A percentile compares a stretch with the other conserved stretches of the same genome.
phyloP scores from a whole-genome alignment of 768 basidiomycete genomes.

The Leccinellum luteum region DNA sequence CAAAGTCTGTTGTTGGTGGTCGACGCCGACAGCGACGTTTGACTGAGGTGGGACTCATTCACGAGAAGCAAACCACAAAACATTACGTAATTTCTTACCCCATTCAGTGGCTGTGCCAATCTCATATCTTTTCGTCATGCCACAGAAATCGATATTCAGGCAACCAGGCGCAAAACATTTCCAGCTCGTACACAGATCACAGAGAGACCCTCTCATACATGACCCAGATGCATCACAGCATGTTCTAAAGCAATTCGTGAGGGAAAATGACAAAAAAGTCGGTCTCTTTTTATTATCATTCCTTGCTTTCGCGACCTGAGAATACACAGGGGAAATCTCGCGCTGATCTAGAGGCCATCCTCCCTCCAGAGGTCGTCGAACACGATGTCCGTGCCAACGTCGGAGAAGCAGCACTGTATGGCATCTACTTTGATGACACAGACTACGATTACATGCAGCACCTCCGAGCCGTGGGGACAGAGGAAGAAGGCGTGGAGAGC shows the following conservation, averaged over 20 bases:
- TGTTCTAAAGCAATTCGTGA: constrained; percentile 82
- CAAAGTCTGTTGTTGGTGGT: constrained; percentile 18
- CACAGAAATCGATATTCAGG: constrained; percentile 84
- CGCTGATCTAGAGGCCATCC: constrained; percentile 67
- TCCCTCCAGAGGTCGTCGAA: constrained; percentile 47
- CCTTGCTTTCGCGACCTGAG: constrained; percentile 15
- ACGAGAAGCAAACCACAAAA: constrained; percentile 21
- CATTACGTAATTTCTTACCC: constrained; percentile 29
- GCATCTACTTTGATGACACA: constrained; percentile 92
- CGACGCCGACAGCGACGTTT: constrained; percentile 17
- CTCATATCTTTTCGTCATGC: constrained; percentile 43
- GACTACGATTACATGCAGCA: constrained; percentile 99
- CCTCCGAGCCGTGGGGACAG: constrained; percentile 70
- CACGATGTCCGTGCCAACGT: constrained; percentile 53
- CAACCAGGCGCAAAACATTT: constrained; percentile 90
- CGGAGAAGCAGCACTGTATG: constrained; percentile 88
- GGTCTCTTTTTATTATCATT: background rate
- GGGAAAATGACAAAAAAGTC: constrained; percentile 71
- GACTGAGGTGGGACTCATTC: constrained; percentile 23
- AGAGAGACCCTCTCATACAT: constrained; percentile 92
- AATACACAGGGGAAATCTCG: constrained; percentile 69
- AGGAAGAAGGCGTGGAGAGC: constrained; percentile 80
- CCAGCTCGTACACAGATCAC: constrained; percentile 95
- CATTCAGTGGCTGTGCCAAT: constrained; percentile 1
- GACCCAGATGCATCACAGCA: constrained; percentile 86